Evolutionary conservation across 176 grass and related monocot genomes (phyloP).

Genomic region (Calamus simplicifolius): DNA sequence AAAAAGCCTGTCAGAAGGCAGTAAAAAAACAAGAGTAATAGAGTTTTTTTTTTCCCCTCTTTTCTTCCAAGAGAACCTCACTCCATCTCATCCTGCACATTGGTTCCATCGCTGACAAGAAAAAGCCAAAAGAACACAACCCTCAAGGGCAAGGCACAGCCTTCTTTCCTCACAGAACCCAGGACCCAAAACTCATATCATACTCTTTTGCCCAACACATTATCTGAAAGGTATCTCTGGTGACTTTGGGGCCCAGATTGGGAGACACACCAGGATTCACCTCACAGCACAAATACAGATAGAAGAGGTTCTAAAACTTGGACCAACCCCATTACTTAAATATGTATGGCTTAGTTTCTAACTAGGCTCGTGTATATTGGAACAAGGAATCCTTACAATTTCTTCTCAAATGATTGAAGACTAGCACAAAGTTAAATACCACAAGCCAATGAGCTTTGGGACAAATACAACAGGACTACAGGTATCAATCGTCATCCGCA

Average conservation of each 20-base stretch:
- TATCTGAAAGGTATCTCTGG: background rate
- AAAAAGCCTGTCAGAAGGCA: too few species aligned
- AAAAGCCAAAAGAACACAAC: too few species aligned
- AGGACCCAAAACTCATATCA: background rate
- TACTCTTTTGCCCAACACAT: too few species aligned
- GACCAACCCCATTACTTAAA: background rate
- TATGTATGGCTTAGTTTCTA: background rate
- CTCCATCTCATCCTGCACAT: too few species aligned
- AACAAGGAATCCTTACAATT: background rate
- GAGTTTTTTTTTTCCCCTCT: too few species aligned
- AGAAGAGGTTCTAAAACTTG: background rate
- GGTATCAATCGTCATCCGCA: constrained; percentile 6
- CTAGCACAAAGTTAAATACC: background rate
- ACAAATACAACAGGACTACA: background rate
- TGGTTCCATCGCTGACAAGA: too few species aligned
- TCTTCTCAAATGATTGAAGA: constrained; percentile 3
- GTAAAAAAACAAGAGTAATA: too few species aligned
- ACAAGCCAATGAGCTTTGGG: background rate
- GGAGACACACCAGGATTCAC: background rate
- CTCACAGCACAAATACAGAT: background rate
- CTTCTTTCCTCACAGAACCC: background rate
- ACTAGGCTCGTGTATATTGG: background rate
- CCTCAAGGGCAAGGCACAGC: too few species aligned
- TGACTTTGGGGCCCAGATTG: background rate
- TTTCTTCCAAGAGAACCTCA: too few species aligned